Evolutionary conservation across 306 rosid species (phyloP), one percentile per base, ranked within the genome.

Genomic region (Inga oerstediana): DNA sequence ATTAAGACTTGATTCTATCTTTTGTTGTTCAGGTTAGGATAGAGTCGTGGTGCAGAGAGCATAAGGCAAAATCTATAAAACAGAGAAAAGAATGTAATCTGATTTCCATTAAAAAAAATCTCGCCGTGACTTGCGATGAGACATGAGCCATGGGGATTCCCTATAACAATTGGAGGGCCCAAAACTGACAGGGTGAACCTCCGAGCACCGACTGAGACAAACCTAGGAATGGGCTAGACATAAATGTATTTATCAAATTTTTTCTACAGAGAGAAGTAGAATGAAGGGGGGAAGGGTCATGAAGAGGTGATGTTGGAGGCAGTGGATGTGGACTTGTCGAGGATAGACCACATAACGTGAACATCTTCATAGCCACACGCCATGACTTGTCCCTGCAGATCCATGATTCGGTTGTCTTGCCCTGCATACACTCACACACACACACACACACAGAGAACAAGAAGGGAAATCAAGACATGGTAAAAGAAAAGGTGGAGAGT

Each of bases 271-370:
- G 64, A 22, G 5, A 72, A 80, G 64, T 72, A 81, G 80, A 82
- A 66, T 43, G 88, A 84, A 6, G 43, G 8, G 43, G 7, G 30
- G 32, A 34, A 17, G 12, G 61, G 81, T 48, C 79, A 85, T 85
- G 83, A 91, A 80, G 98, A 92, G 78, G 93, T 71, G 70, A 95
- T 61, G 59, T 87, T 89, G 86, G 89, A 93, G 81, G 90, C n/a
- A 16, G 84, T 74, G 49, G 95, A 80, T 76, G 92, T 95, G 72
- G 98, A 91, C 90, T 95, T 95, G 85, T 95, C 98, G 75, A 95
- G 92, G 22, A 95, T 95, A 10, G 94, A 92, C 98, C 98, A 95
- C 98, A 95, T 95, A 59, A 95, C 98, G 70, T 93, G 98, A 81
- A 95, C 98, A 82, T 95, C 98, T 88, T 93, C 98, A 69, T 95